phyloP scores from a whole-genome alignment of 2,329 filamentous ascomycete genomes.

The Lecanicillium sp. region DNA sequence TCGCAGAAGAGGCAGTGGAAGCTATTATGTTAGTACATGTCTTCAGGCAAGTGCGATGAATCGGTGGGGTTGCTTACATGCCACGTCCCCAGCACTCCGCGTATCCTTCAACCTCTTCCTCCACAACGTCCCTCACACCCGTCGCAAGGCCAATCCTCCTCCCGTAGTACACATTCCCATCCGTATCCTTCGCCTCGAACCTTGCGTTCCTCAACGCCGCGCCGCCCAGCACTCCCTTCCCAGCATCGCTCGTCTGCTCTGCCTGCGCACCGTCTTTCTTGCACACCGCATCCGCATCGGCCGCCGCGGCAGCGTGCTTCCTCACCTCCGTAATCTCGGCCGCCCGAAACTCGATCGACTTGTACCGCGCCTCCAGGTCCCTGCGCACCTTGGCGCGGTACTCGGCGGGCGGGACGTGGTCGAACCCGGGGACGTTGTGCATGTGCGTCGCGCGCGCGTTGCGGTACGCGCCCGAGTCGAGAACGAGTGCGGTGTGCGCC shows the following conservation, averaged over 20 bases:
- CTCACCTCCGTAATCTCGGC: slow-evolving; percentile 18
- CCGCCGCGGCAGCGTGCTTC: neutral
- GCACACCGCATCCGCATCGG: neutral
- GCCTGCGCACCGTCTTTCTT: neutral
- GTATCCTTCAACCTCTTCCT: slow-evolving; percentile 45
- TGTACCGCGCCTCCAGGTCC: slow-evolving; percentile 31
- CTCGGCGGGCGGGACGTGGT: slow-evolving; percentile 30
- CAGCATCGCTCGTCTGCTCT: too few species aligned
- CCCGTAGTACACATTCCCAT: slow-evolving; percentile 38
- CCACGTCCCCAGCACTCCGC: slow-evolving; percentile 47
- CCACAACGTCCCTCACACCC: slow-evolving; percentile 46
- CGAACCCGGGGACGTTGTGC: slow-evolving; percentile 39
- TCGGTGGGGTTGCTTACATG: slow-evolving; percentile 33
- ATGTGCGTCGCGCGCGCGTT: slow-evolving; percentile 42
- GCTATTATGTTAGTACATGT: slow-evolving; percentile 20
- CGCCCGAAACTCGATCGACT: slow-evolving; percentile 25
- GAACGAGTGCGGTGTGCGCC: slow-evolving; percentile 39
- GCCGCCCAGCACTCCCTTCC: too few species aligned
- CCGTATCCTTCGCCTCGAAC: slow-evolving; percentile 35
- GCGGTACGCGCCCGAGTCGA: slow-evolving; percentile 46
- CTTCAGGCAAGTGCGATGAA: neutral
- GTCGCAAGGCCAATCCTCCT: slow-evolving; percentile 50
- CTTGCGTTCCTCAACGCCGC: slow-evolving; percentile 19
- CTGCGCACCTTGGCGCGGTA: slow-evolving; percentile 30
- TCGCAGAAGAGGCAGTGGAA: slow-evolving; percentile 57